Evolutionary conservation across 1,284 basidiomycete genomes (phyloP).

Genomic region (Erythrobasidium hasegawianum): DNA sequence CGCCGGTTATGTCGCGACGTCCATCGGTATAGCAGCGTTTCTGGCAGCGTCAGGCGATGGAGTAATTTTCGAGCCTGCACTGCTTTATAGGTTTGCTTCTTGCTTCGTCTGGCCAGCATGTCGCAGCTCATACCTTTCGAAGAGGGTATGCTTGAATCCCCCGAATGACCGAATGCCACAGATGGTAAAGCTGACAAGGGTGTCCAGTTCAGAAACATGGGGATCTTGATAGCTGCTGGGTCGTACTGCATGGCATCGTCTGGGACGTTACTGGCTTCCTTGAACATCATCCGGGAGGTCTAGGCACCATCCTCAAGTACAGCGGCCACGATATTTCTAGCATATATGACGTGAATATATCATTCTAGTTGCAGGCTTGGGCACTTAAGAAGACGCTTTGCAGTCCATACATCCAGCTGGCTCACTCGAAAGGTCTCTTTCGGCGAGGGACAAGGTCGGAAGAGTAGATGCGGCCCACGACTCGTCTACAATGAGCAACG

Average conservation of each 20-base stretch:
- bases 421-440: constrained; percentile 38
- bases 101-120: too few relatives aligned
- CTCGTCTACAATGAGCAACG: too few relatives aligned
- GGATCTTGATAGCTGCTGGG: constrained; percentile 45
- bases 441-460: constrained; percentile 38
- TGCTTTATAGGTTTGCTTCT: too few relatives aligned
- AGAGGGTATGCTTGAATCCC: too few relatives aligned
- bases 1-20: too few relatives aligned
- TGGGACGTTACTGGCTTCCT: constrained; percentile 46
- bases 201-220: constrained; percentile 40
- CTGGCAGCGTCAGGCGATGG: too few relatives aligned
- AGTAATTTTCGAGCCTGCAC: too few relatives aligned
- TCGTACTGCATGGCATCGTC: constrained; percentile 47
- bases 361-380: neutral
- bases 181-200: too few relatives aligned
- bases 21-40: too few relatives aligned
- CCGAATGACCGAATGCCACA: too few relatives aligned
- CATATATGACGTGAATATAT: constrained; percentile 11
- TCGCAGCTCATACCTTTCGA: too few relatives aligned
- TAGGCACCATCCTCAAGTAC: constrained; percentile 38
- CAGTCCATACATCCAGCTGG: constrained; percentile 27
- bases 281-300: constrained; percentile 41
- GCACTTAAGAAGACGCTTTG: neutral
- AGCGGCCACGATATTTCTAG: constrained; percentile 42
- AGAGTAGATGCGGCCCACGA: constrained; percentile 37